A percentile compares a stretch with the other conserved stretches of the same genome.
Evolutionary conservation across 208 protist genomes (phyloP).

Genomic region (Trypanosoma avium): DNA sequence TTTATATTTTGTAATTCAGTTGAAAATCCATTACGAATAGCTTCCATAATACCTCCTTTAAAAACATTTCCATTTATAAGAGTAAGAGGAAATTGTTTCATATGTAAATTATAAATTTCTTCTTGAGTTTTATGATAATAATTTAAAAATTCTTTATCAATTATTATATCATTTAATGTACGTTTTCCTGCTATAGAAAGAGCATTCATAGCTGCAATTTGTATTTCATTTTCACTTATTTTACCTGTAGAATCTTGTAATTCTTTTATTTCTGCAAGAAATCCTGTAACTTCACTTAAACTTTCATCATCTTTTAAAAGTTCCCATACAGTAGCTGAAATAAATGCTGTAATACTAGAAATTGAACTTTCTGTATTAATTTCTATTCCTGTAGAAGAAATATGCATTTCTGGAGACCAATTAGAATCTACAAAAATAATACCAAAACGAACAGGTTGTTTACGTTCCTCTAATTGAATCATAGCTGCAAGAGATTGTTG

Average conservation of each 20-base stretch:
- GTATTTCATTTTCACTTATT: neutral
- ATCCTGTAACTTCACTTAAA: neutral
- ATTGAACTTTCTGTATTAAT: neutral
- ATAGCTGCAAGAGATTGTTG: conserved; percentile 19
- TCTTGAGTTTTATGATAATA: conserved; percentile 44
- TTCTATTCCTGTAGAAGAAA: neutral
- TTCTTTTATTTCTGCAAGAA: conserved; percentile 4
- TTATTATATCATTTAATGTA: conserved; percentile 9
- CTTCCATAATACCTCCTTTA: neutral
- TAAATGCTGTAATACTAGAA: conserved; percentile 10
- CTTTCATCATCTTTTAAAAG: conserved; percentile 15
- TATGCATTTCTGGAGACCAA: conserved; percentile 23
- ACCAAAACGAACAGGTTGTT: conserved; percentile 50
- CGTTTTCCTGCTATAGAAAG: conserved; percentile 11
- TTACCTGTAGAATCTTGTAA: neutral
- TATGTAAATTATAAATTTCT: conserved; percentile 24
- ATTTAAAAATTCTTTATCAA: conserved; percentile 29
- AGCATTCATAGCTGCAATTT: neutral
- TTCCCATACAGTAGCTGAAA: conserved; percentile 31
- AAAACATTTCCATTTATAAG: conserved; percentile 54
- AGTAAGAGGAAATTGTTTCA: conserved; percentile 23
- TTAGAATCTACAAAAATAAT: conserved; percentile 41
- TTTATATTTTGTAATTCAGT: conserved; percentile 28
- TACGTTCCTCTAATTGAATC: conserved; percentile 12
- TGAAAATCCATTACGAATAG: conserved; percentile 18